These are phyloP conservation scores for Fraxinus velutina DNA, from an alignment of 305 asterid species.

Conservation along the genomic window DNA sequence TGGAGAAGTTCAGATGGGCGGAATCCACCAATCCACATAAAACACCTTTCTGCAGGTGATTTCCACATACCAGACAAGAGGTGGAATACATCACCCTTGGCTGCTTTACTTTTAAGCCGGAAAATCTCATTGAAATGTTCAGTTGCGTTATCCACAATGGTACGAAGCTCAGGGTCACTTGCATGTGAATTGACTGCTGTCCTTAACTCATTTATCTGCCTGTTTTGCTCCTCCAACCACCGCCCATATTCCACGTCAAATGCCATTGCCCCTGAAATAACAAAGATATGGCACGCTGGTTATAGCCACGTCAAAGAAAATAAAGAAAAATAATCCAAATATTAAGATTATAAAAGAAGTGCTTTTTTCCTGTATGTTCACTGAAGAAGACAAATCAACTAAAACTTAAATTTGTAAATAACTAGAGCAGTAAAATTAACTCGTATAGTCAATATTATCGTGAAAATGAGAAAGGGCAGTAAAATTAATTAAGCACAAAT, in stretches of 20 bases:
- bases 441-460: neutral
- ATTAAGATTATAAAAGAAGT: neutral
- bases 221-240: slow-evolving; percentile 53
- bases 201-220: slow-evolving; percentile 40
- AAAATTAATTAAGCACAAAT: neutral
- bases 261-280: slow-evolving; percentile 47
- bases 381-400: neutral
- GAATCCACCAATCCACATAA: slow-evolving; percentile 79
- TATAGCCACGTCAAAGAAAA: neutral
- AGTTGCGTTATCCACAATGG: slow-evolving; percentile 33
- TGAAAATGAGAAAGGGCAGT: neutral
- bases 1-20: slow-evolving; percentile 77
- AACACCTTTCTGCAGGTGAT: slow-evolving; percentile 80
- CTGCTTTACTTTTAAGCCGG: slow-evolving; percentile 59
- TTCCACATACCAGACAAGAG: slow-evolving; percentile 86
- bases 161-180: slow-evolving; percentile 46
- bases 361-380: neutral
- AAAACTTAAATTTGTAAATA: neutral
- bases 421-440: neutral
- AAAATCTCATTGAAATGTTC: slow-evolving; percentile 40
- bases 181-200: slow-evolving; percentile 50
- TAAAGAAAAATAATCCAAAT: neutral
- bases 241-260: slow-evolving; percentile 50
- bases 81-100: slow-evolving; percentile 63
- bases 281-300: neutral